phyloP scores from a whole-genome alignment of 2,329 filamentous ascomycete genomes.

The Exophiala dermatitidis region DNA sequence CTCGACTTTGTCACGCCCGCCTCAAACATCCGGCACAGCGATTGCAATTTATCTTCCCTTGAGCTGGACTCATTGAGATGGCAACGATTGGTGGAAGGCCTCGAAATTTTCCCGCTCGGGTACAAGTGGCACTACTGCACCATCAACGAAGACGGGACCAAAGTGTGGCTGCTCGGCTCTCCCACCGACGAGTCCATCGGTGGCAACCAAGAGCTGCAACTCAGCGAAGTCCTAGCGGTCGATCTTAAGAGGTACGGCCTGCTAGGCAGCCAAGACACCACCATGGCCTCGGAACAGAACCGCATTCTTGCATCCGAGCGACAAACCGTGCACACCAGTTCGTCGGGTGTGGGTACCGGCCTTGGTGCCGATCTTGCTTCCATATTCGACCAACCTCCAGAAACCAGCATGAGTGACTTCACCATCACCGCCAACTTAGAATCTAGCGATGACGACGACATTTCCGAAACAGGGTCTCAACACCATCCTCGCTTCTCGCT shows the following conservation, averaged over 20 bases:
- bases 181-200: conserved; percentile 67
- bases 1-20: conserved; percentile 93
- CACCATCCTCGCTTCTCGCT: conserved; percentile 20
- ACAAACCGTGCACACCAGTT: conserved; percentile 46
- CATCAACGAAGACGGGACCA: conserved; percentile 88
- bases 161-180: conserved; percentile 93
- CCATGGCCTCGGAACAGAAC: conserved; percentile 43
- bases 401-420: conserved; percentile 83
- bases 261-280: conserved; percentile 66
- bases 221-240: conserved; percentile 90
- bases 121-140: conserved; percentile 98
- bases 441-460: conserved; percentile 49
- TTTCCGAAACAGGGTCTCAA: conserved; percentile 21
- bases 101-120: conserved; percentile 84
- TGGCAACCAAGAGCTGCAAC: conserved; percentile 74
- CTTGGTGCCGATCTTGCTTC: conserved; percentile 79
- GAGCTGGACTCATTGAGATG: conserved; percentile 82
- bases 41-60: conserved; percentile 83
- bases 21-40: conserved; percentile 73
- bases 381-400: conserved; percentile 79
- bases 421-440: conserved; percentile 81
- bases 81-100: conserved; percentile 90
- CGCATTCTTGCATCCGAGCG: conserved; percentile 48
- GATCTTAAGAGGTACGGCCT: conserved; percentile 88
- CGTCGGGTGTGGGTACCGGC: conserved; percentile 29